phyloP scores from a whole-genome alignment of 345 rosid species.

The Gossypium longicalyx region DNA sequence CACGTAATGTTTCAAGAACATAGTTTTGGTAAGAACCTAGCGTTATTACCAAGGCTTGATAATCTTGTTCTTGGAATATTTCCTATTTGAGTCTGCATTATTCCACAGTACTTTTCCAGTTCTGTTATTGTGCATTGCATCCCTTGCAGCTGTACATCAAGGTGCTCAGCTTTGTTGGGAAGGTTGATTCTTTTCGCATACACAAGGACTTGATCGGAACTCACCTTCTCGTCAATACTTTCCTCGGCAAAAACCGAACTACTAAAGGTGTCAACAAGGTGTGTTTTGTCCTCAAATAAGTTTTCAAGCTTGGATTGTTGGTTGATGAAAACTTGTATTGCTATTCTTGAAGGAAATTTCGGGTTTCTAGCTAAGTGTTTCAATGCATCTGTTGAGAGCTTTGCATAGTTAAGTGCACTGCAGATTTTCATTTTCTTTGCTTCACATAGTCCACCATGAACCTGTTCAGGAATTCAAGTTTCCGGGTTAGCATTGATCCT shows the following conservation, averaged over 20 bases:
- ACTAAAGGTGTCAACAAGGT: neutral
- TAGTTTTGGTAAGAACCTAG: slow-evolving; percentile 31
- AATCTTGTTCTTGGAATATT: slow-evolving; percentile 20
- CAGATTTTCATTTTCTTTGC: slow-evolving; percentile 36
- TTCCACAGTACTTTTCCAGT: slow-evolving; percentile 25
- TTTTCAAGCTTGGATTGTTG: slow-evolving; percentile 25
- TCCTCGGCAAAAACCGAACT: neutral
- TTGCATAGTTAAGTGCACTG: slow-evolving; percentile 32
- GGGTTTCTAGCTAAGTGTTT: slow-evolving; percentile 32
- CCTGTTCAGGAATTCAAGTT: slow-evolving; percentile 27
- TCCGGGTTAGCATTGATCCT: neutral
- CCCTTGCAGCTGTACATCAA: slow-evolving; percentile 22
- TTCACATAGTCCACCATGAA: slow-evolving; percentile 31
- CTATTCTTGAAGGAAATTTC: slow-evolving; percentile 34
- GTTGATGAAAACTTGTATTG: slow-evolving; percentile 26
- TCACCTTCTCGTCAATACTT: neutral
- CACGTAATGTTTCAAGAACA: slow-evolving; percentile 27
- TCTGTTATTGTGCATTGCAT: slow-evolving; percentile 23
- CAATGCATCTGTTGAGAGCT: slow-evolving; percentile 37
- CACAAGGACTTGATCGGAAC: slow-evolving; percentile 11
- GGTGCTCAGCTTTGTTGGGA: slow-evolving; percentile 17
- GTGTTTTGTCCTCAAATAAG: neutral
- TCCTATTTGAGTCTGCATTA: slow-evolving; percentile 26
- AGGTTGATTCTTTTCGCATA: slow-evolving; percentile 19
- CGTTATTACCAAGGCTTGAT: slow-evolving; percentile 20